Percentiles rank a stretch among this genome's conserved stretches.
Evolutionary conservation across 1,284 basidiomycete species (phyloP).

Genomic region (Apiotrichum sp.): DNA sequence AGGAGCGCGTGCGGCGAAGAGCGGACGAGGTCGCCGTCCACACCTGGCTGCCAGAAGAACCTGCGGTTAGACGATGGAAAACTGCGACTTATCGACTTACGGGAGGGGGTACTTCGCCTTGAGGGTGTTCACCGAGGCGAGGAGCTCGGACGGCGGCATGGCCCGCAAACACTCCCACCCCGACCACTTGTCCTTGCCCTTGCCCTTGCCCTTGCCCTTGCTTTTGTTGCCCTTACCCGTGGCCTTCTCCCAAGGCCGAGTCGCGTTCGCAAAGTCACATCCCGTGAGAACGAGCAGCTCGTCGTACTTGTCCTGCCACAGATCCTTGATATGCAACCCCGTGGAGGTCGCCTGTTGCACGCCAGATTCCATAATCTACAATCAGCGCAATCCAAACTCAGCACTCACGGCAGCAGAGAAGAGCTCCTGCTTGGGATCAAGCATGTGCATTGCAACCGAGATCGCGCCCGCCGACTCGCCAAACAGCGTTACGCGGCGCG

Average conservation of each 20-base stretch:
- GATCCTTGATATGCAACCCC: conserved; percentile 18
- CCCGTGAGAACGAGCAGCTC: conserved; percentile 24
- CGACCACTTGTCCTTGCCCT: not conserved
- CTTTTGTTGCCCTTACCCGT: not conserved
- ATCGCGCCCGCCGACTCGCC: conserved; percentile 46
- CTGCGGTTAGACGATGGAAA: not conserved
- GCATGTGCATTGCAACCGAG: conserved; percentile 31
- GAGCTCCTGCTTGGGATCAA: conserved; percentile 28
- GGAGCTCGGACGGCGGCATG: conserved; percentile 23
- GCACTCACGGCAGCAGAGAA: conserved; percentile 23
- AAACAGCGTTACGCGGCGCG: conserved; percentile 36
- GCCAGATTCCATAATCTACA: conserved; percentile 48
- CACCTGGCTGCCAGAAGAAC: conserved; percentile 19
- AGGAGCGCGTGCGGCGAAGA: conserved; percentile 30
- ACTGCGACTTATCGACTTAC: not conserved
- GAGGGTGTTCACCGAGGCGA: conserved; percentile 26
- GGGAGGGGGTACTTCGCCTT: not conserved
- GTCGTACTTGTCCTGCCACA: conserved; percentile 36
- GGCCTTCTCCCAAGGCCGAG: not conserved
- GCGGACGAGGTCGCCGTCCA: conserved; percentile 40
- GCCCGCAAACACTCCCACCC: conserved; percentile 29
- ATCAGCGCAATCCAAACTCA: not conserved
- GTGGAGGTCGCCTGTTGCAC: conserved; percentile 32
- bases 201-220: not conserved
- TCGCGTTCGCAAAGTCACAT: conserved; percentile 9